Base-by-base conservation (phyloP, 2,329 filamentous ascomycete species). In the Penicillium sclerotiorum region DNA sequence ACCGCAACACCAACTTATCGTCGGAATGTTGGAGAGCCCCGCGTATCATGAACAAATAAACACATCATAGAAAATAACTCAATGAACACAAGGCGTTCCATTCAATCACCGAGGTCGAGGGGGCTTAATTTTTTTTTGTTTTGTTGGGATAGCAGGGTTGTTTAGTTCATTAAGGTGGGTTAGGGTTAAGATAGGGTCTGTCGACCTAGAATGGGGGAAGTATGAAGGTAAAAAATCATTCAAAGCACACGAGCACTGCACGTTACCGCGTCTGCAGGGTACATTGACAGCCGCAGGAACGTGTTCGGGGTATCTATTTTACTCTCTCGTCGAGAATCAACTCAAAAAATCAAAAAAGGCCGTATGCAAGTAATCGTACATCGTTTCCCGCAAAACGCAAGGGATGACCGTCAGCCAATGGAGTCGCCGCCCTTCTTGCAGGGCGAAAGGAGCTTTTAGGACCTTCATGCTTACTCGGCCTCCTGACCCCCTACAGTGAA, bases 401-500 rank as follows among this genome's bases (percentile, higher is more conserved):
- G 69, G 69, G 67, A 58, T 65, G 59, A 48, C 36, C 46, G 50
- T 47, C 45, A 45, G 49, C 55, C 51, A 61, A 59, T 57, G 50
- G 47, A 57, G 47, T 59, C 57, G 54, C 49, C 59, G 59, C 56
- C 62, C 61, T 68, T 62, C 55, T 48, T 43, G 57, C 58, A 69
- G 66, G 66, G 64, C 66, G 62, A 58, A 61, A 59, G 59, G 57
- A 57, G 50, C 55, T 60, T n/a, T n/a, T 50, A 54, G 56, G 36
- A 43, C 57, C 59, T 60, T 64, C 62, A 70, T 53, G 60, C 72
- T 57, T 84, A 84, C 62, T 82, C 80, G 53, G 89, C 82, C 66
- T 88, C 85, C 71, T 76, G 77, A 78, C 76, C 80, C 73, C 79
- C 88, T 76, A 95, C 86, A 76, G 86, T 92, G 77, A 97, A 91